phyloP scores from a whole-genome alignment of 176 grass and related monocot species.

The Panicum miliaceum region DNA sequence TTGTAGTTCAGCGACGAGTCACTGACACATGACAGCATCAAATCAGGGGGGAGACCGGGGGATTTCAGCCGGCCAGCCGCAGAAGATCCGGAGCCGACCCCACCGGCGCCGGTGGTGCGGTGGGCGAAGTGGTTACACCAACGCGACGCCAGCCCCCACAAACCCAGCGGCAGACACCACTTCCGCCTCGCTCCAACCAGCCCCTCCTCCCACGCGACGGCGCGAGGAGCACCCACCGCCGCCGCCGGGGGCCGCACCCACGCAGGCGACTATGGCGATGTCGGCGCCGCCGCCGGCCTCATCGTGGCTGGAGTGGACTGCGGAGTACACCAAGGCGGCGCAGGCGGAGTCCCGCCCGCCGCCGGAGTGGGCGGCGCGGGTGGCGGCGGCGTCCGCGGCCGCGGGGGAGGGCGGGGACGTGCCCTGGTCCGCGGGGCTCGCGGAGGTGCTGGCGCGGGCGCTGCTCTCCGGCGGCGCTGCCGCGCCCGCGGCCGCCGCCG shows the following conservation, averaged over 20 bases:
- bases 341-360: conserved; percentile 62
- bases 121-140: conserved; percentile 48
- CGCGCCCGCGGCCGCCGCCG: neutral
- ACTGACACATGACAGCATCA: too few species aligned
- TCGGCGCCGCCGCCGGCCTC: neutral
- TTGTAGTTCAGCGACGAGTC: too few species aligned
- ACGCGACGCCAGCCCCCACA: neutral
- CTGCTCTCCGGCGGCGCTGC: conserved; percentile 43
- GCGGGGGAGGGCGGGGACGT: conserved; percentile 11
- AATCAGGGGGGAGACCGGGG: too few species aligned
- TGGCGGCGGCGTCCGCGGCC: conserved; percentile 31
- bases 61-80: neutral
- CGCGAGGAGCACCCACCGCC: neutral
- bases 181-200: neutral
- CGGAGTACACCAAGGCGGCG: conserved; percentile 69
- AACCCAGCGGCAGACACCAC: neutral
- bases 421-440: conserved; percentile 63
- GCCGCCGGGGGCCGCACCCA: neutral
- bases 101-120: neutral
- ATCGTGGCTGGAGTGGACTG: conserved; percentile 54
- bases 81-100: conserved; percentile 9
- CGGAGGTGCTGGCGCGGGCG: conserved; percentile 57
- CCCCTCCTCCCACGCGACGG: neutral
- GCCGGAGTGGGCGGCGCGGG: conserved; percentile 60
- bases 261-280: neutral